Evolutionary conservation across 106 monocot genomes (phyloP), one percentile per base, ranked within the genome.

Genomic region (Dendrobium officinale): DNA sequence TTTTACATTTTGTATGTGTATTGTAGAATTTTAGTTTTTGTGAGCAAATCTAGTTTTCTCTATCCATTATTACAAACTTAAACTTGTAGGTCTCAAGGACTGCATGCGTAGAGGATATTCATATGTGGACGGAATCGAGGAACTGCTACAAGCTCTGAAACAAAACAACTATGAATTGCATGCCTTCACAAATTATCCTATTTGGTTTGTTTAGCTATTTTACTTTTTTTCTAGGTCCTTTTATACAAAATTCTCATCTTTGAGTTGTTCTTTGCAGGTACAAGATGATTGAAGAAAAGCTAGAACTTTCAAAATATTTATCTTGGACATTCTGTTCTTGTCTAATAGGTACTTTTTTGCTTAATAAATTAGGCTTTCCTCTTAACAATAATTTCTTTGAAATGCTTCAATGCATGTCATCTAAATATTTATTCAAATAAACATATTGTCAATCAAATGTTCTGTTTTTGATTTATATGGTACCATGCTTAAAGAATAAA

Each of bases 271-370:
- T 82, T 2, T 85, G 42, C 83, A 98, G 98, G 98, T 98, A 95
- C 78, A 84, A n/a, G 79, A 86, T 98, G 87, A 88, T 98, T 75
- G 98, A 98, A 79, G 92, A 98, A 75, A 98, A 98, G 83, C 72
- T 98, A 73, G 88, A 87, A 77, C 86, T 95, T 42, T 95, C 98
- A 2, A 85, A 92, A 27, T 98, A 95, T 79, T 84, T 98, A 81
- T 89, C 95, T 40, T 98, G 98, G 98, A 92, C 95, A 85, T 98
- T 98, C 59, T 98, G 92, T 82, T 98, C 98, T 24, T 98, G 98
- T 77, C 67, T 55, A 70, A 83, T 83, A 6, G 92, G 98, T 98
- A 91, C 79, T 70, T 61, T 77, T 77, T 78, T 58, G 40, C 1
- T 16, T 33, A 15, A 19, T 33, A 42, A 42, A 79, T 5, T 58